A percentile compares a stretch with the other conserved stretches of the same genome.
Evolutionary conservation across 2,329 filamentous ascomycete genomes (phyloP).

Genomic region (Diaporthe humulicola): DNA sequence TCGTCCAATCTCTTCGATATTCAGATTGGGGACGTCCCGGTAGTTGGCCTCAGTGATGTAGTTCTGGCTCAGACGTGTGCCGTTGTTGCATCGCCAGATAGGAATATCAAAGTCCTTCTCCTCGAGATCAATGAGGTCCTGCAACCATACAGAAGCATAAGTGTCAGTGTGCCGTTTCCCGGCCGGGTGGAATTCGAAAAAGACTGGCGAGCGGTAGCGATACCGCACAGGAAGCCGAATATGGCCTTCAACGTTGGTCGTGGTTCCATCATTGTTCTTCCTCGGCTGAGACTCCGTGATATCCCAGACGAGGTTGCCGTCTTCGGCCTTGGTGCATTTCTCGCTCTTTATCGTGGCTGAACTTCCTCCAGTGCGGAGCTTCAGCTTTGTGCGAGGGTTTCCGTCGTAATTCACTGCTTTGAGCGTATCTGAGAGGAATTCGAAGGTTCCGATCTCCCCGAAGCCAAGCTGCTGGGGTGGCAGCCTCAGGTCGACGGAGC

Average conservation of each 20-base stretch:
- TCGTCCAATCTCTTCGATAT: constrained; percentile 84
- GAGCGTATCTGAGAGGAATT: constrained; percentile 82
- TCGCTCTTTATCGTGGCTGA: constrained; percentile 77
- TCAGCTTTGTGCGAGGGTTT: constrained; percentile 79
- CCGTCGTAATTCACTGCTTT: constrained; percentile 73
- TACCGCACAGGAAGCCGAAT: constrained; percentile 89
- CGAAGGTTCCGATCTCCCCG: constrained; percentile 93
- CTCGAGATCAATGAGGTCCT: constrained; percentile 86
- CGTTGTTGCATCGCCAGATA: constrained; percentile 86
- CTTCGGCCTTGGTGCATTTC: constrained; percentile 70
- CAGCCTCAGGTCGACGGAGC: constrained; percentile 86
- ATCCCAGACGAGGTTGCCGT: constrained; percentile 68
- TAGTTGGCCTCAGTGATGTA: constrained; percentile 88
- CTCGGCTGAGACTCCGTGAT: constrained; percentile 57
- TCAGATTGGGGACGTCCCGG: constrained; percentile 76
- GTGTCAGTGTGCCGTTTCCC: constrained; percentile 79
- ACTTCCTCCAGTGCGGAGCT: constrained; percentile 86
- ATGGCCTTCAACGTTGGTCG: constrained; percentile 1
- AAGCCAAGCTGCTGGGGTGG: constrained; percentile 88
- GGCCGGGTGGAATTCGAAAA: constrained; percentile 84
- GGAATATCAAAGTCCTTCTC: constrained; percentile 86
- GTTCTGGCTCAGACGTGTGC: constrained; percentile 86
- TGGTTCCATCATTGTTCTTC: constrained; percentile 47
- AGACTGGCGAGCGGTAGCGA: constrained; percentile 89
- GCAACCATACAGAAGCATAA: constrained; percentile 87